These are phyloP conservation scores for Leptographium flavum DNA, from an alignment of 2,329 filamentous ascomycete genomes.

Conservation along the genomic window DNA sequence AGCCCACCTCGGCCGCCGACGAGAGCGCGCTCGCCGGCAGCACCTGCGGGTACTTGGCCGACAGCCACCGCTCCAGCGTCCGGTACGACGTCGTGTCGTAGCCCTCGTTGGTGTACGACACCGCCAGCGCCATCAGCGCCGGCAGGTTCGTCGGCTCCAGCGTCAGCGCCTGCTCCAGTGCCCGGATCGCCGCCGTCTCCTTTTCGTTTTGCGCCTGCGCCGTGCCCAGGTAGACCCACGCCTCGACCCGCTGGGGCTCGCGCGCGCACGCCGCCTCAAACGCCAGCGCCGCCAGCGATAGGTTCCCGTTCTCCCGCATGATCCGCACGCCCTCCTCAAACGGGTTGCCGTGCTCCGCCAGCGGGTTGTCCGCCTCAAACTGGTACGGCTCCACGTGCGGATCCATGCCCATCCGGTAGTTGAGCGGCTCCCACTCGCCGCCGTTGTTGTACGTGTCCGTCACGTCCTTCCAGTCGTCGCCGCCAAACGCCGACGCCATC, in stretches of 20 bases:
- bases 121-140: slow-evolving; percentile 86
- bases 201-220: slow-evolving; percentile 98
- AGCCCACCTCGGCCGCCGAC: slow-evolving; percentile 70
- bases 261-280: slow-evolving; percentile 94
- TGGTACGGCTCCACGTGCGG: slow-evolving; percentile 78
- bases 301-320: slow-evolving; percentile 83
- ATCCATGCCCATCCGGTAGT: slow-evolving; percentile 49
- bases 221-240: slow-evolving; percentile 83
- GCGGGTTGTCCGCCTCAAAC: slow-evolving; percentile 90
- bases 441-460: slow-evolving; percentile 9
- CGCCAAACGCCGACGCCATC: slow-evolving; percentile 55
- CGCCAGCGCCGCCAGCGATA: slow-evolving; percentile 82
- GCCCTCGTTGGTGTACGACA: slow-evolving; percentile 97
- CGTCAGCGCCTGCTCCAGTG: slow-evolving; percentile 80
- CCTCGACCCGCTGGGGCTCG: slow-evolving; percentile 73
- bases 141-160: slow-evolving; percentile 75
- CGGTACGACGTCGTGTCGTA: slow-evolving; percentile 96
- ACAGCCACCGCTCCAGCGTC: slow-evolving; percentile 90
- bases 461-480: slow-evolving; percentile 40
- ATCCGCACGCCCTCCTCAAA: slow-evolving; percentile 91
- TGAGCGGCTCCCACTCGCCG: slow-evolving; percentile 56
- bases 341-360: slow-evolving; percentile 65
- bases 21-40: slow-evolving; percentile 59
- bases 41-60: slow-evolving; percentile 82
- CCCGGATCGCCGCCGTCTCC: slow-evolving; percentile 87